These are phyloP conservation scores for Trichophyton schoenleinii DNA, from an alignment of 2,329 filamentous ascomycete species.

Conservation along the genomic window DNA sequence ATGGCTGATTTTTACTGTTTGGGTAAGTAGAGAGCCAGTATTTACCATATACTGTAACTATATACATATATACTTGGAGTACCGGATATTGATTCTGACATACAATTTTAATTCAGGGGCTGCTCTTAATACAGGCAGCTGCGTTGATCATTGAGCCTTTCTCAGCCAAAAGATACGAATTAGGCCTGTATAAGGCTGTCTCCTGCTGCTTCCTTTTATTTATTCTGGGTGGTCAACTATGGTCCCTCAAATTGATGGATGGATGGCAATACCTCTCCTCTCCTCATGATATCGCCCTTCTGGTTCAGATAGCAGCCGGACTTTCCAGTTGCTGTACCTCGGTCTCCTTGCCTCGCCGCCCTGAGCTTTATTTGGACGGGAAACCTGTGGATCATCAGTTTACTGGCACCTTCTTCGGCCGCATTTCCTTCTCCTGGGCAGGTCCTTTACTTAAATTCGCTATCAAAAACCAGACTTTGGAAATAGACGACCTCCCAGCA, in stretches of 20 bases:
- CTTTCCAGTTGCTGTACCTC: conserved; percentile 39
- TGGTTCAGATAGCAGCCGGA: conserved; percentile 17
- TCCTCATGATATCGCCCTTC: conserved; percentile 1
- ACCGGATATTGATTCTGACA: neutral
- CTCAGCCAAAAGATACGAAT: conserved; percentile 21
- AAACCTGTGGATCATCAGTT: conserved; percentile 51
- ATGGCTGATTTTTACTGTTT: conserved; percentile 49
- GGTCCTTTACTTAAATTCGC: conserved; percentile 43
- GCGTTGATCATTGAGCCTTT: conserved; percentile 26
- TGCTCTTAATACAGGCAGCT: conserved; percentile 23
- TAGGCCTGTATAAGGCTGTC: conserved; percentile 22
- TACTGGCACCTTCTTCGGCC: conserved; percentile 48
- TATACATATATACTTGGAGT: neutral
- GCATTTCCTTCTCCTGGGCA: conserved; percentile 57
- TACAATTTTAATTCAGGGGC: conserved; percentile 12
- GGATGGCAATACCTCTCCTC: neutral
- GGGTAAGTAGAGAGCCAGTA: conserved; percentile 43
- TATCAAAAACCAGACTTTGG: conserved; percentile 46
- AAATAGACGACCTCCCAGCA: conserved; percentile 50
- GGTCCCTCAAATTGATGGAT: conserved; percentile 10
- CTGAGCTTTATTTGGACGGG: conserved; percentile 50
- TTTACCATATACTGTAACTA: neutral
- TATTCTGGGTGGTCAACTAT: conserved; percentile 2
- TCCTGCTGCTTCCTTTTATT: conserved; percentile 19
- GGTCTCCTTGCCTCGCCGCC: conserved; percentile 52